phyloP scores from a whole-genome alignment of 2,329 filamentous ascomycete genomes.

The Pestalotiopsis sp. region DNA sequence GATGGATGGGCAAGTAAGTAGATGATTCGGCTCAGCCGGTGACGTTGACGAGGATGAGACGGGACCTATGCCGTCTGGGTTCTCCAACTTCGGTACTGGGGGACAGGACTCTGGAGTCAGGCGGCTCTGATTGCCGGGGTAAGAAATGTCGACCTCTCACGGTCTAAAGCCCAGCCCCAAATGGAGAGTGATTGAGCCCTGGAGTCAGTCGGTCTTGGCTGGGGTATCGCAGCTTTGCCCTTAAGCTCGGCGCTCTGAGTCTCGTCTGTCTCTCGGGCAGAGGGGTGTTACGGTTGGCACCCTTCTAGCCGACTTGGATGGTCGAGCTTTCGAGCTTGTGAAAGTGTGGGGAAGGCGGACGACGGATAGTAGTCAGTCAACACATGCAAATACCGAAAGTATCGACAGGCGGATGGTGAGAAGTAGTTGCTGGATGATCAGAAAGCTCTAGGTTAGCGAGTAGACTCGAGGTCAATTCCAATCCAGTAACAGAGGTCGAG shows the following conservation, averaged over 20 bases:
- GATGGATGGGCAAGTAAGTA: not conserved
- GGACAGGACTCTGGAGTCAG: not conserved
- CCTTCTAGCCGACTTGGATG: constrained; percentile 13
- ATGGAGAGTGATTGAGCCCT: too few species aligned
- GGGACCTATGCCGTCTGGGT: not conserved
- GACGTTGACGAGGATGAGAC: constrained; percentile 14
- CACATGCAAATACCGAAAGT: not conserved
- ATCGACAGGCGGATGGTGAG: not conserved
- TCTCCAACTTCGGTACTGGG: constrained; percentile 14
- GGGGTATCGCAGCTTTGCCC: not conserved
- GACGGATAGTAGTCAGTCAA: not conserved
- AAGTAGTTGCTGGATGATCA: too few species aligned
- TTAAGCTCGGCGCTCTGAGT: constrained; percentile 14
- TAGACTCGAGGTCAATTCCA: too few species aligned
- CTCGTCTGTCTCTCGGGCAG: constrained; percentile 7
- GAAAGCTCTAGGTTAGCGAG: too few species aligned
- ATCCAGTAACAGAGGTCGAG: too few species aligned
- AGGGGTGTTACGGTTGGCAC: constrained; percentile 8
- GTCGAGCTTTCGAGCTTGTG: constrained; percentile 27
- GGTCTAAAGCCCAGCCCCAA: not conserved
- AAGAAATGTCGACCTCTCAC: constrained; percentile 2
- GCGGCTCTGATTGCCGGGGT: constrained; percentile 10
- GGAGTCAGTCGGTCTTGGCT: not conserved
- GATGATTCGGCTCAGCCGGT: not conserved
- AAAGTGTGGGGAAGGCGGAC: constrained; percentile 33